These are phyloP conservation scores for Schizochytrium sp. DNA, from an alignment of 108 stramenopile species.

Conservation along the genomic window DNA sequence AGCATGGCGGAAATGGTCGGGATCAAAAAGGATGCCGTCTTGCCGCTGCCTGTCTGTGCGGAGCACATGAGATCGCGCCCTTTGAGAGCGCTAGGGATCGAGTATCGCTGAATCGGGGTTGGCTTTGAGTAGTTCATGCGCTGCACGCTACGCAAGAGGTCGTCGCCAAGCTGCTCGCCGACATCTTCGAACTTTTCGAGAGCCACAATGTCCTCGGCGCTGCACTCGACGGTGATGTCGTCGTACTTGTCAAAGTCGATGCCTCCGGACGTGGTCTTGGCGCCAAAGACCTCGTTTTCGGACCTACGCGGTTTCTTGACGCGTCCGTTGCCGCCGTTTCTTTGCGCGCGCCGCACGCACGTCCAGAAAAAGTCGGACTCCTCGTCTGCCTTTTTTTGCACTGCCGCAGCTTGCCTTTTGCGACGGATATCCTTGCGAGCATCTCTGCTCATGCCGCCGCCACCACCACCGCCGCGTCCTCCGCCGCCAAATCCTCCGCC, in stretches of 20 bases:
- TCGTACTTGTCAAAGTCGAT: conserved; percentile 99
- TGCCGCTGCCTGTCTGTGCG: conserved; percentile 94
- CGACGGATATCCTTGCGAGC: too few relatives aligned
- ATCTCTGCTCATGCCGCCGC: too few relatives aligned
- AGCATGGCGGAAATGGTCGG: conserved; percentile 81
- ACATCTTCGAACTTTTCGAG: conserved; percentile 67
- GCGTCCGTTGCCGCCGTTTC: neutral
- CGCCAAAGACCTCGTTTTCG: conserved; percentile 40
- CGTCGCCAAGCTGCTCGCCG: conserved; percentile 67
- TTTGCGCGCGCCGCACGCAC: neutral
- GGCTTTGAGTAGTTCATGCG: conserved; percentile 78
- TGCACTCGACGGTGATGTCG: conserved; percentile 87
- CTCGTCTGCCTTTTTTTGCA: neutral
- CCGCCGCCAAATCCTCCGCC: too few relatives aligned
- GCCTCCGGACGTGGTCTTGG: conserved; percentile 66
- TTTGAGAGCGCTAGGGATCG: conserved; percentile 78
- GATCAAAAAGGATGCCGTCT: conserved; percentile 94
- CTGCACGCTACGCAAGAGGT: conserved; percentile 77
- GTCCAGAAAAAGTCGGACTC: neutral
- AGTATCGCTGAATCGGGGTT: conserved; percentile 98
- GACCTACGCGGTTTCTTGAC: neutral
- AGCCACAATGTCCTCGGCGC: conserved; percentile 40
- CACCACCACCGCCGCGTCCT: too few relatives aligned
- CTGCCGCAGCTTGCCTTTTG: too few relatives aligned
- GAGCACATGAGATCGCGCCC: conserved; percentile 92